Percentiles rank a stretch among this genome's conserved stretches.
Conservation (phyloP, 371 early-diverging fungal species). For the Rhizopus microsporus region DNA sequence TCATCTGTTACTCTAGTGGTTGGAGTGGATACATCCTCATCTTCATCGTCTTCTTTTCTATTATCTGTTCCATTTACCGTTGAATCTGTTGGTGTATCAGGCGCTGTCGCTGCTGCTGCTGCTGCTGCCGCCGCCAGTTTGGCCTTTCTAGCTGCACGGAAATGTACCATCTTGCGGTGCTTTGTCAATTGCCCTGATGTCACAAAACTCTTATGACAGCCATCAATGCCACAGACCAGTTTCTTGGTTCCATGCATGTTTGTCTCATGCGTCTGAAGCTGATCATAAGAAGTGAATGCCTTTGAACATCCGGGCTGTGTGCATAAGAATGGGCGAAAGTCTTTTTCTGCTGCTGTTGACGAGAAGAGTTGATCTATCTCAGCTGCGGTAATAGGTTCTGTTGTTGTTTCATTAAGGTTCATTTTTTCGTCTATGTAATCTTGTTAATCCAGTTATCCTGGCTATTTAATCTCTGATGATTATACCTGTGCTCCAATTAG, state of each 20-base stretch:
- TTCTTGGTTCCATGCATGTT: constrained; percentile 57
- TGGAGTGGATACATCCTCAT: constrained; percentile 13
- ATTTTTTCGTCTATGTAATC: constrained; percentile 34
- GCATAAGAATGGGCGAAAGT: constrained; percentile 50
- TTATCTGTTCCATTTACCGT: neutral
- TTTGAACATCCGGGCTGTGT: constrained; percentile 52
- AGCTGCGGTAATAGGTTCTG: constrained; percentile 44
- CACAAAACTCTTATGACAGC: constrained; percentile 52
- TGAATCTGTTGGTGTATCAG: constrained; percentile 8
- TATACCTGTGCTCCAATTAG: constrained; percentile 39
- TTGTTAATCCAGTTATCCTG: constrained; percentile 17
- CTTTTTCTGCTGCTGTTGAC: constrained; percentile 45
- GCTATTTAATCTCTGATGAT: constrained; percentile 16
- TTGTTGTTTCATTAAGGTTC: constrained; percentile 36
- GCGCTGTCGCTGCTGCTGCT: constrained; percentile 30
- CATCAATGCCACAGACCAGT: constrained; percentile 49
- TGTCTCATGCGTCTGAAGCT: constrained; percentile 49
- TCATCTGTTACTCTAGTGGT: neutral
- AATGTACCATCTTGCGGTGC: constrained; percentile 59
- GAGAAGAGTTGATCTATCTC: constrained; percentile 52
- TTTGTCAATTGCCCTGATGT: constrained; percentile 52
- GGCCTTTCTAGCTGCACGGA: constrained; percentile 46
- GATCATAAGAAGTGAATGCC: constrained; percentile 48
- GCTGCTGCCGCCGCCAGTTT: constrained; percentile 44
- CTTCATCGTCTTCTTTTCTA: constrained; percentile 3